Conservation (phyloP, 129 eudicot species). For the Dittrichia graveolens region DNA sequence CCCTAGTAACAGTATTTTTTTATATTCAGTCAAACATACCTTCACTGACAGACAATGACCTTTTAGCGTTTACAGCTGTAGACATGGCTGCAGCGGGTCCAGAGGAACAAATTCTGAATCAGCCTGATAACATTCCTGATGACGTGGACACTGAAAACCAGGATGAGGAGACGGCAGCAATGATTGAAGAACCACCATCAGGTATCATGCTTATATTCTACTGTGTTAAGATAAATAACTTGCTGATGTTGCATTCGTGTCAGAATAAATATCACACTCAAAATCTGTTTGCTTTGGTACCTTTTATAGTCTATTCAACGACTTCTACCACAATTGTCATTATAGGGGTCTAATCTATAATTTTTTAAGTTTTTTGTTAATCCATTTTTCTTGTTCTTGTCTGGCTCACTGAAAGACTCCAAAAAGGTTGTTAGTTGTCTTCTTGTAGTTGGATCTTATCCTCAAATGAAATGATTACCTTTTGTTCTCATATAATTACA, state of each 20-base stretch:
- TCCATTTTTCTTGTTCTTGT: slow-evolving; percentile 13
- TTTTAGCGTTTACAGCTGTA: slow-evolving; percentile 59
- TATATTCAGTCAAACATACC: slow-evolving; percentile 13
- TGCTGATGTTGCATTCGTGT: slow-evolving; percentile 2
- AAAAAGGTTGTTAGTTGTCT: slow-evolving; percentile 1
- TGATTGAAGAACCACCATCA: slow-evolving; percentile 73
- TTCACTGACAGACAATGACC: slow-evolving; percentile 12
- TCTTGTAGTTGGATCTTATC: slow-evolving; percentile 14
- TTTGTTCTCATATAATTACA: neutral
- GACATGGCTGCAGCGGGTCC: slow-evolving; percentile 65
- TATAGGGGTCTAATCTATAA: neutral
- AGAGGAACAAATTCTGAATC: slow-evolving; percentile 79
- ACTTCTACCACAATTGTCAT: slow-evolving; percentile 8
- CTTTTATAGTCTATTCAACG: neutral
- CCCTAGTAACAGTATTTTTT: neutral
- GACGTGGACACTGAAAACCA: slow-evolving; percentile 63
- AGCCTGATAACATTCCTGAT: slow-evolving; percentile 69
- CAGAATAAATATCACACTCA: slow-evolving; percentile 6
- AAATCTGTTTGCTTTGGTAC: neutral
- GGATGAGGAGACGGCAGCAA: slow-evolving; percentile 74
- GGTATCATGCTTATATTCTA: slow-evolving; percentile 40
- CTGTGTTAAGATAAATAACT: neutral
- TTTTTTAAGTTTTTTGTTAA: neutral
- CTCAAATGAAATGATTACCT: neutral
- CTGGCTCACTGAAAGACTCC: slow-evolving; percentile 23